Evolutionary conservation across 2,329 filamentous ascomycete genomes (phyloP), one percentile per base, ranked within the genome.

Genomic region (Fusarium lateritium): DNA sequence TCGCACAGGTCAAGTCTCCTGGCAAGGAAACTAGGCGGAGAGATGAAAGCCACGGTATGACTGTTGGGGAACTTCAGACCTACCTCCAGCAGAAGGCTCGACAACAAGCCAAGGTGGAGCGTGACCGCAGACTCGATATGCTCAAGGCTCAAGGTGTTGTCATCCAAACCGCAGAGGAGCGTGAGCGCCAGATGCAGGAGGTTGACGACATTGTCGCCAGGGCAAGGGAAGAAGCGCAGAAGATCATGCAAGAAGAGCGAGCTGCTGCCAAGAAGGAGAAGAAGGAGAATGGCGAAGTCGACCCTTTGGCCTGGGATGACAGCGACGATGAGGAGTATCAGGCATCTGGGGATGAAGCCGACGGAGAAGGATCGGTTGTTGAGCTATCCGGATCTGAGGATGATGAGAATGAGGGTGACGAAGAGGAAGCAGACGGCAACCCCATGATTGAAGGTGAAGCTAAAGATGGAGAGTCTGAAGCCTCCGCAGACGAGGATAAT

Each of bases 171-270:
- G 89, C 91, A 3, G 95, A 98, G 79, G 94, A 99, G 78, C 89
- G 93, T 21, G 92, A 94, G 75, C 88, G 89, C 34, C 92, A 97
- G 76, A 89, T 94, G 78, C 89, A 92, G 59, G 89, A 94, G 62
- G 89, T 97, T 14, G 96, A 98, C 72, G 92, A 98, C 74, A 87
- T 98, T 63, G 88, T 98, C 26, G 91, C 95, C 47, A 94, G 91
- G 73, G 95, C 94, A 21, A 87, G 94, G 59, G 85, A 89, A 65
- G 93, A 98, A 76, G 94, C 91, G 3, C 70, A 78, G 38, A 90
- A 92, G 70, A 90, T 98, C 50, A 91, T 91, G 79, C 89, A 91
- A 73, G 84, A 89, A 49, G 96, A 99, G 80, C 89, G 89, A 67
- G 91, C 88, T 28, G 89, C 88, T 44, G 89, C 89, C 1, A 95